These are phyloP conservation scores for Gossypium raimondii DNA, from an alignment of 345 rosid genomes.

Conservation along the genomic window DNA sequence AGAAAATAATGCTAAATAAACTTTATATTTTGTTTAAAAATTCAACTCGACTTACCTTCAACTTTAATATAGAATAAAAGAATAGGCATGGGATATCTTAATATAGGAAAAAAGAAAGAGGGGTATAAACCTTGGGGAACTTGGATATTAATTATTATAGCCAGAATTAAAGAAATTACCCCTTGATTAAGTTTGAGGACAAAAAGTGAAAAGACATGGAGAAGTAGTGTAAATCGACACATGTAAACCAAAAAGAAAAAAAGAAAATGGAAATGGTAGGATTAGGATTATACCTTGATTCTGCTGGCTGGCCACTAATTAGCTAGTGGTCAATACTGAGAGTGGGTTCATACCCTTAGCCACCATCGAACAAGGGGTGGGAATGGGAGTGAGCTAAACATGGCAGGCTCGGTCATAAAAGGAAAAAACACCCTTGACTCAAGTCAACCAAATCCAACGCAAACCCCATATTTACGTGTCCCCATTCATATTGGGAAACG, in stretches of 20 bases:
- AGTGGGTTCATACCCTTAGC: not conserved
- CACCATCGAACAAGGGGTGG: not conserved
- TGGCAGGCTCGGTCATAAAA: not conserved
- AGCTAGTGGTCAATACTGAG: not conserved
- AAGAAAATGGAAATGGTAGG: not conserved
- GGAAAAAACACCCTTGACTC: not conserved
- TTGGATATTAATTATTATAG: not conserved
- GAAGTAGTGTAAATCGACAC: not conserved
- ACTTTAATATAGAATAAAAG: too few relatives aligned
- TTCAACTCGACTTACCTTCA: not conserved
- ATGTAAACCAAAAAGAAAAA: not conserved
- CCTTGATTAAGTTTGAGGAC: not conserved
- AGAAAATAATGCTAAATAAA: too few relatives aligned
- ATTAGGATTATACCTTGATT: slow-evolving; percentile 24
- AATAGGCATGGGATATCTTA: not conserved
- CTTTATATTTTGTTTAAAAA: too few relatives aligned
- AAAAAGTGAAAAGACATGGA: not conserved
- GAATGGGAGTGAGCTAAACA: not conserved
- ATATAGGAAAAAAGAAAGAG: not conserved
- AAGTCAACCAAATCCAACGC: not conserved
- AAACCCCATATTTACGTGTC: not conserved
- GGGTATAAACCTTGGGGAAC: not conserved
- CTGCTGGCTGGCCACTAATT: slow-evolving; percentile 37
- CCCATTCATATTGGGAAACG: not conserved
- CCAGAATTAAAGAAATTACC: slow-evolving; percentile 14